Base-by-base conservation (phyloP, 2,329 filamentous ascomycete species). In the Calonectria pseudoreteaudii region DNA sequence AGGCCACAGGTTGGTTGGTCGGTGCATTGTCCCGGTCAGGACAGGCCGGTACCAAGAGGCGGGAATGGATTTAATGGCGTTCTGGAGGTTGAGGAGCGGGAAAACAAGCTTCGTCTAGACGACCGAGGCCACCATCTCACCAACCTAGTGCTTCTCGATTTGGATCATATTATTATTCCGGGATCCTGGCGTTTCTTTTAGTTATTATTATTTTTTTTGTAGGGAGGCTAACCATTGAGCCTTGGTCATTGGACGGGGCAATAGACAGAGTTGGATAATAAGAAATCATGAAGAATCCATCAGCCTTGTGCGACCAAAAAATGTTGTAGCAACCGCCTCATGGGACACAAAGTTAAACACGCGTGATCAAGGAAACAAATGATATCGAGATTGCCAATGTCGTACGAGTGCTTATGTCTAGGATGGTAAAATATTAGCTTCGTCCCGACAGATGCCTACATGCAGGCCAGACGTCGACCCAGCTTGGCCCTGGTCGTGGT, bases 161-260 rank as follows among this genome's bases (percentile, higher is more conserved):
- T 68, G 72, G 72, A 73, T 66, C 72, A 72, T 53, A 60, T 38
- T 56, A 53, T 71, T 71, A 70, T 65, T 60, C 41, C 34, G 44
- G 74, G 68, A 50, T 65, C 44, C 47, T 31, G 78, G 78, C 78
- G 78, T 80, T 80, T 72, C 75, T 66, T 47, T 47, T n/a, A 23
- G 10, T 20, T 47, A n/a, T 47, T 31, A 31, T 31, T n/a, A n/a
- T 31, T 20, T 47, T 47, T 71, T 36, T 30, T 74, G 69, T 18
- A 13, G 49, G 53, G 47, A 75, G 68, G 58, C 67, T 30, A 66
- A 38, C 65, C 41, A 34, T 53, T 68, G 50, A 60, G 53, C 49
- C 52, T 66, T 58, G 52, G 71, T 64, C 70, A 70, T 52, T 72
- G 50, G 47, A 58, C 60, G 1, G 44, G 36, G 31, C 65, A 26